Conservation (phyloP, 1,284 basidiomycete genomes). For the Testicularia cyperi region DNA sequence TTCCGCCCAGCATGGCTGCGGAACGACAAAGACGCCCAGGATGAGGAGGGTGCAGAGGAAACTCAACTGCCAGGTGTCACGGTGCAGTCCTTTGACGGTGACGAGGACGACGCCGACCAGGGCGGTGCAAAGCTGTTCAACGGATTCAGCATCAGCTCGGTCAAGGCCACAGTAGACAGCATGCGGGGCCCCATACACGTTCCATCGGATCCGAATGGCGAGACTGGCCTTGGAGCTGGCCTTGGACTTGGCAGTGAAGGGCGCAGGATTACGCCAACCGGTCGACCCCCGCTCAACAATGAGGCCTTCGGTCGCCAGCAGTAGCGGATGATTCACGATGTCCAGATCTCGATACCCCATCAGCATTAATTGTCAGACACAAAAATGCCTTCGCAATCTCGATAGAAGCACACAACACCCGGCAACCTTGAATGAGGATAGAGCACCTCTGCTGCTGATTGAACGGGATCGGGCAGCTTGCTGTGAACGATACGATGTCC, state of each 20-base stretch:
- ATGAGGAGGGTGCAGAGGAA: conserved; percentile 4
- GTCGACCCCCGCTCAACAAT: not conserved
- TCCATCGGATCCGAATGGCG: too few species aligned
- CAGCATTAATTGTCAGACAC: too few species aligned
- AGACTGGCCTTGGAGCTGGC: conserved; percentile 3
- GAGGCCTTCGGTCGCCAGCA: too few species aligned
- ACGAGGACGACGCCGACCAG: conserved; percentile 2
- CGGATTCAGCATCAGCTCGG: conserved; percentile 46
- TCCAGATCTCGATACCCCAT: too few species aligned
- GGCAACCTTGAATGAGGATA: too few species aligned
- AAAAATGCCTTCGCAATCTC: too few species aligned
- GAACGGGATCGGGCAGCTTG: too few species aligned
- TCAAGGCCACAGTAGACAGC: conserved; percentile 55
- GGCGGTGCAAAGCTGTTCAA: conserved; percentile 25
- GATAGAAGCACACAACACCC: too few species aligned
- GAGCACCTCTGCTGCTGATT: too few species aligned
- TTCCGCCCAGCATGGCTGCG: conserved; percentile 24
- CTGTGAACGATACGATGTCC: too few species aligned
- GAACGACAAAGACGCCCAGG: not conserved
- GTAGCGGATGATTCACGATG: too few species aligned
- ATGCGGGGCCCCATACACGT: conserved; percentile 34
- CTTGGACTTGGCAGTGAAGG: conserved; percentile 4
- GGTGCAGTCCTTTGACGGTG: conserved; percentile 44
- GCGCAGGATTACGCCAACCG: conserved; percentile 1
- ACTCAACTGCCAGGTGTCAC: conserved; percentile 46